Percentiles rank a stretch among this genome's conserved stretches.
Evolutionary conservation across 495 filamentous ascomycete species (phyloP).

Genomic region (Daldinia loculata): DNA sequence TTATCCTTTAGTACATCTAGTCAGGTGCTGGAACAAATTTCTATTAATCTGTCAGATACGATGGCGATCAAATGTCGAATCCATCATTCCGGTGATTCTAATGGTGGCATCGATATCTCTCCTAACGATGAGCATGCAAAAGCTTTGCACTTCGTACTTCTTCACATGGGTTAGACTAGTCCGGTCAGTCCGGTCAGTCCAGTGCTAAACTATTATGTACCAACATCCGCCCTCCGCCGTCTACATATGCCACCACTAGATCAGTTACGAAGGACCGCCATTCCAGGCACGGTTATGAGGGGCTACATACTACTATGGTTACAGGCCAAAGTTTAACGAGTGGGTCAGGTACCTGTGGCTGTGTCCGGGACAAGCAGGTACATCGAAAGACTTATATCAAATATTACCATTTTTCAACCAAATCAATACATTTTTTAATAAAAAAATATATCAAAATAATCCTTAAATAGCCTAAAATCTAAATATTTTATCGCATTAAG

Average conservation of each 20-base stretch:
- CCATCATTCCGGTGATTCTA: slow-evolving; percentile 27
- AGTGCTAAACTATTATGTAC: slow-evolving; percentile 16
- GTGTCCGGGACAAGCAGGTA: too few species aligned
- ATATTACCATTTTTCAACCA: too few species aligned
- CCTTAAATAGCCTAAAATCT: too few species aligned
- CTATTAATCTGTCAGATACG: slow-evolving; percentile 11
- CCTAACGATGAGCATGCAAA: slow-evolving; percentile 34
- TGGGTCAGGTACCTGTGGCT: too few species aligned
- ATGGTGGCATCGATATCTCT: slow-evolving; percentile 35
- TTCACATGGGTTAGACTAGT: slow-evolving; percentile 22
- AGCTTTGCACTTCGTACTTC: neutral
- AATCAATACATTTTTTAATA: too few species aligned
- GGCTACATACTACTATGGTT: slow-evolving; percentile 8
- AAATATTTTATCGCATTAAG: too few species aligned
- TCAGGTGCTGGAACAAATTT: slow-evolving; percentile 16
- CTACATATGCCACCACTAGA: slow-evolving; percentile 25
- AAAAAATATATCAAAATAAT: too few species aligned
- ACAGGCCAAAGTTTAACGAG: too few species aligned
- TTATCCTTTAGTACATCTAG: slow-evolving; percentile 11
- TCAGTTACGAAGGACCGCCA: slow-evolving; percentile 9
- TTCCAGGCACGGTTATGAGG: slow-evolving; percentile 8
- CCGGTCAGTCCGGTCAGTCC: slow-evolving; percentile 14
- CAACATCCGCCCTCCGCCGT: slow-evolving; percentile 6
- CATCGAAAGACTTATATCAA: too few species aligned
- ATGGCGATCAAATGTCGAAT: slow-evolving; percentile 30